Evolutionary conservation across 805 yeast genomes (phyloP), one percentile per base, ranked within the genome.

Genomic region (Torulaspora indica): DNA sequence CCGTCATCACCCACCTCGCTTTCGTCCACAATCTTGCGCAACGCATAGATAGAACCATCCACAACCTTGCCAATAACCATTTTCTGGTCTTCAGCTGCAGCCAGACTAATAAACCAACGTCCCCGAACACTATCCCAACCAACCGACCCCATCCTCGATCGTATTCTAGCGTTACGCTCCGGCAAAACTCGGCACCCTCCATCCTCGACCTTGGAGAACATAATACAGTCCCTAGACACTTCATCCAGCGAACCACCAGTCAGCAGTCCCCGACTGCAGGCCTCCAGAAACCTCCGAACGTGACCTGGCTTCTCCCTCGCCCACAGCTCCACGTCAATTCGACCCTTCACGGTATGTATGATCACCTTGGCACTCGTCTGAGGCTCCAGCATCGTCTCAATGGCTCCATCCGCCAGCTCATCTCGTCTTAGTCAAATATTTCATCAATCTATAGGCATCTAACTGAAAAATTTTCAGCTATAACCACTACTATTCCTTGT

Each of bases 221-320:
- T 33, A 7, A 43, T 18, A 20, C 18, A 32, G 27, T 17, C 25
- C 4, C 37, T 29, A 20, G 40, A 39, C 9, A 38, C 13, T 10
- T 35, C 35, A 35, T 35, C 30, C 10, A 43, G 24, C 2, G 47
- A 30, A 23, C 39, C 40, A 23, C 17, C 40, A 8, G 18, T n/a
- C n/a, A 43, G 18, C 10, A 30, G 31, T 8, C 46, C 45, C 13
- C 35, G 27, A n/a, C 35, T 38, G 50, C 83, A 75, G 29, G 67
- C 68, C 40, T 69, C 67, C n/a, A 84, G 56, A 52, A 84, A 82
- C 30, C 57, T 54, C 28, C 71, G 55, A 24, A 74, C 56, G 1
- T 78, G 71, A 0, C 51, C 48, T 0, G 89, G 88, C 3, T 75
- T 61, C 57, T 85, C 87, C 52, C 77, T 77, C 9, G 89, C 85